These are phyloP conservation scores for Panicum miliaceum DNA, from an alignment of 176 grass and related monocot species.

Conservation along the genomic window DNA sequence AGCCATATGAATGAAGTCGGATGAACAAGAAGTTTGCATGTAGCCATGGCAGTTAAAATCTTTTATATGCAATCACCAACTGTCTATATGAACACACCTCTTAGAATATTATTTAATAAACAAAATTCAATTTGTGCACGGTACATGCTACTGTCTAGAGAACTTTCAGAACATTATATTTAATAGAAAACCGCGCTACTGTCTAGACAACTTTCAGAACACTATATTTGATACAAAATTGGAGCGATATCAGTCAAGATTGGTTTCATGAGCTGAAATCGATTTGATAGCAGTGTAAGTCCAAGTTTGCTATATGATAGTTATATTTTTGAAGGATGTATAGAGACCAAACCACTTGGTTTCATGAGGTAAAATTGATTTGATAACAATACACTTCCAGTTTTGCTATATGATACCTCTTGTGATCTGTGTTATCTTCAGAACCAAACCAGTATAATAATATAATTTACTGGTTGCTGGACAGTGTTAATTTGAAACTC, in stretches of 20 bases:
- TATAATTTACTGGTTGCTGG: neutral
- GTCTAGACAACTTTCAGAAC: no score
- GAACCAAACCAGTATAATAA: constrained; percentile 29
- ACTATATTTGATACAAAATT: neutral
- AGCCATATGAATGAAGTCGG: neutral
- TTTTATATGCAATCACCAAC: constrained; percentile 12
- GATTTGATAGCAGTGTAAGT: neutral
- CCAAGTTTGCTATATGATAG: neutral
- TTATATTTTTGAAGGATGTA: no score
- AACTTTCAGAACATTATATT: neutral
- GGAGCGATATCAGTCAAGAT: neutral
- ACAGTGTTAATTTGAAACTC: neutral
- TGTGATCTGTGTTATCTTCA: constrained; percentile 35
- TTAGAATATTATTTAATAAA: constrained; percentile 11
- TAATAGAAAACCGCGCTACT: neutral
- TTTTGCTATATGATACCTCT: neutral
- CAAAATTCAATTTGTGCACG: constrained; percentile 9
- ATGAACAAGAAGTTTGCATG: constrained; percentile 13
- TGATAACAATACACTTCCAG: neutral
- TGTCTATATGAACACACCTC: neutral
- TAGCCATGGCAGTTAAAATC: constrained; percentile 4
- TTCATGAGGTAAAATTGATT: constrained; percentile 21
- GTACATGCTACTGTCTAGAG: neutral
- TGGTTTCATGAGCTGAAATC: constrained; percentile 16
- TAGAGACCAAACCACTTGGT: neutral